A percentile compares a stretch with the other conserved stretches of the same genome.
phyloP scores from a whole-genome alignment of 176 grass and related monocot species.

The Aegilops tauschii region DNA sequence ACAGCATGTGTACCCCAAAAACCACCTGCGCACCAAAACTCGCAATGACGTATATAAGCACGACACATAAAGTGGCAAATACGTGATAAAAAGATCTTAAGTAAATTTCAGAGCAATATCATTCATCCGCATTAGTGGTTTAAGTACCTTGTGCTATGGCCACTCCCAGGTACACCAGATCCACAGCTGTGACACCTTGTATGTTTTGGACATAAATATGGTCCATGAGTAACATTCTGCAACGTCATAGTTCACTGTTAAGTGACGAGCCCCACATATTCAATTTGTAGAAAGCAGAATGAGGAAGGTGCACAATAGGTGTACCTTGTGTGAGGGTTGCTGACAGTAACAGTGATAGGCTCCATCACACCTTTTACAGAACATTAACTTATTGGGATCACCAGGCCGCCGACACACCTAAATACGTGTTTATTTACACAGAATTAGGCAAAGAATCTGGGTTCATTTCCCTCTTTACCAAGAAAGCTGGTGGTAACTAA shows the following conservation, averaged over 20 bases:
- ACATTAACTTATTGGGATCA: constrained; percentile 98
- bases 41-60: constrained; percentile 16
- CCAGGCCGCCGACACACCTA: constrained; percentile 92
- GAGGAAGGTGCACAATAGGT: neutral
- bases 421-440: constrained; percentile 24
- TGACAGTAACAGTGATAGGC: constrained; percentile 99
- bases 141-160: constrained; percentile 88
- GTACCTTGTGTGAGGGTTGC: constrained; percentile 98
- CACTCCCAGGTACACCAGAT: constrained; percentile 95
- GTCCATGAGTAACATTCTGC: constrained; percentile 92
- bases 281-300: neutral
- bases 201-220: constrained; percentile 96
- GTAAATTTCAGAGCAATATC: constrained; percentile 22
- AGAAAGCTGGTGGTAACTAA: neutral
- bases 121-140: constrained; percentile 3
- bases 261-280: neutral
- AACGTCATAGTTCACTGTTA: constrained; percentile 31
- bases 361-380: constrained; percentile 98
- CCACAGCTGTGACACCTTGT: constrained; percentile 97
- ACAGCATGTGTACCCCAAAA: constrained; percentile 96
- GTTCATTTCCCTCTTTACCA: neutral
- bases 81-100: constrained; percentile 1
- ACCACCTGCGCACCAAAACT: constrained; percentile 70
- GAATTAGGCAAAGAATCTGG: constrained; percentile 2
- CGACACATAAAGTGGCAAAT: neutral